Evolutionary conservation across 2,329 filamentous ascomycete genomes (phyloP), one percentile per base, ranked within the genome.

Genomic region (Aspergillus ibericus): DNA sequence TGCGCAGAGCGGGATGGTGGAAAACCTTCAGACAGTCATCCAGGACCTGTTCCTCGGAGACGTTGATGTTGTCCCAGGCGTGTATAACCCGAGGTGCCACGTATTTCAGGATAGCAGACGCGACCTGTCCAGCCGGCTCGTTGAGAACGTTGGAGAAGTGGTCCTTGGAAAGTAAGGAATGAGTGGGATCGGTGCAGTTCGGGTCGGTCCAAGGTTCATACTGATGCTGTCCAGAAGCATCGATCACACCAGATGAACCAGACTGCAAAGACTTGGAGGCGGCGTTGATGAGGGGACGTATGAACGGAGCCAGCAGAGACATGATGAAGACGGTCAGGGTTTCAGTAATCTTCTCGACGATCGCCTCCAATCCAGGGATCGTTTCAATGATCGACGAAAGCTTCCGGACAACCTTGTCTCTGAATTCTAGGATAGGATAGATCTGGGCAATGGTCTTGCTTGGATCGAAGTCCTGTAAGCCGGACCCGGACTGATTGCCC

Each of bases 311-410:
- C 16, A 99, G 83, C 1, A 99, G 84, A 5, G 92, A 93, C 61
- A 99, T 84, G 52, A 99, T 86, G 72, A 98, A 98, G 6, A 96
- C 83, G 0, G 93, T 96, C 40, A 99, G 81, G 1, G 90, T 93
- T 78, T 99, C 95, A 56, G 90, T 91, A 68, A 99, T 96, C 68
- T 92, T 93, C 63, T 98, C 93, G 20, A 98, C 86, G n/a, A 97
- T 81, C 61, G 88, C 80, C 76, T 96, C 92, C 4, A 99, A 82
- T 0, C 93, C 93, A 0, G 95, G 95, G 38, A 99, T 89, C 79
- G 96, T 97, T 68, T 92, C 87, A 65, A 98, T 92, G 53, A 92
- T 89, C 38, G 86, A 85, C 70, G 87, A 92, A 74, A 99, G 92
- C 40, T 88, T 85, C 66, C 91, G 91, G 52, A 97, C 93, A 55